phyloP scores from a whole-genome alignment of 768 basidiomycete genomes.

The Crassisporium funariophilum region DNA sequence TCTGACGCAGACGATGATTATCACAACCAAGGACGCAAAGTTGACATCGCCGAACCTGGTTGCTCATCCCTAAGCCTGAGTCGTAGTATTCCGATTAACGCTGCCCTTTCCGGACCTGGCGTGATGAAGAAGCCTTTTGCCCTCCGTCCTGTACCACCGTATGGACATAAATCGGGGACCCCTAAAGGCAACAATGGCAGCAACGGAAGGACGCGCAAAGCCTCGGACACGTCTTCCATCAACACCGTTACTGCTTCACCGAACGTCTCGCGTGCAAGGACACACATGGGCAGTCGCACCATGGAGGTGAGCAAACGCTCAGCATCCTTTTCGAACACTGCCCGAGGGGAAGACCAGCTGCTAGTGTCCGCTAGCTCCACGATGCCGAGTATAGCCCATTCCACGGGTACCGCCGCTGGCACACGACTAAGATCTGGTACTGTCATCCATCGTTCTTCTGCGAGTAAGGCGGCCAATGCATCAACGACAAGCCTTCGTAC shows the following conservation, averaged over 20 bases:
- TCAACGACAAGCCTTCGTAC: neutral
- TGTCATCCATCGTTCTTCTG: slow-evolving; percentile 18
- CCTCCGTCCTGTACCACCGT: slow-evolving; percentile 45
- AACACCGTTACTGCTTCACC: slow-evolving; percentile 44
- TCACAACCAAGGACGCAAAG: slow-evolving; percentile 28
- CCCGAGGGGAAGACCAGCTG: slow-evolving; percentile 14
- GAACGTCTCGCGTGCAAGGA: slow-evolving; percentile 19
- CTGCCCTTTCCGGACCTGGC: slow-evolving; percentile 29
- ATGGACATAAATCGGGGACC: slow-evolving; percentile 24
- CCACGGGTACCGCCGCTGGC: slow-evolving; percentile 10
- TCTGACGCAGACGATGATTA: slow-evolving; percentile 53
- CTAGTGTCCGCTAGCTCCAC: slow-evolving; percentile 33
- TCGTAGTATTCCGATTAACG: slow-evolving; percentile 21
- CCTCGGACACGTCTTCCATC: slow-evolving; percentile 55
- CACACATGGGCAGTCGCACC: slow-evolving; percentile 4
- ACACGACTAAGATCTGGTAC: slow-evolving; percentile 21
- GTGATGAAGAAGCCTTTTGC: slow-evolving; percentile 46
- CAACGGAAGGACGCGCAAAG: slow-evolving; percentile 37
- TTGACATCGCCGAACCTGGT: slow-evolving; percentile 33
- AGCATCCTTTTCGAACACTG: slow-evolving; percentile 22
- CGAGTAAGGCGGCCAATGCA: slow-evolving; percentile 3
- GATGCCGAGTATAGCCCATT: slow-evolving; percentile 30
- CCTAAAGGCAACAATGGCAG: slow-evolving; percentile 17
- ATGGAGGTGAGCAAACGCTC: slow-evolving; percentile 15
- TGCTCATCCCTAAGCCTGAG: slow-evolving; percentile 24